phyloP scores from a whole-genome alignment of 805 yeast species.

The Metschnikowia arizonensis region DNA sequence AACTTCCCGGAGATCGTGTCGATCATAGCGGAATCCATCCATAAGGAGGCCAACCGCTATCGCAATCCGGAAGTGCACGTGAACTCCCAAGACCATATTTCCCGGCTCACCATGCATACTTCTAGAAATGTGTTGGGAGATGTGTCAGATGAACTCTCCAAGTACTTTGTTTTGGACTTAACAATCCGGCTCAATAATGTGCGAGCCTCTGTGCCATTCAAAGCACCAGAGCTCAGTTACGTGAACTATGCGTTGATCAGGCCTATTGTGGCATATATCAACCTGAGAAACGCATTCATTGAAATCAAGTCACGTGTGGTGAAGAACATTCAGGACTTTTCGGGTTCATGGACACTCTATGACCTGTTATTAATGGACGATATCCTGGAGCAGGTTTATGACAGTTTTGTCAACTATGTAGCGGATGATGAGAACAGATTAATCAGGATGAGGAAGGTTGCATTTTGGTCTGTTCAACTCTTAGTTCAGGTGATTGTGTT shows the following conservation, averaged over 20 bases:
- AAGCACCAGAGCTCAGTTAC: slow-evolving; percentile 83
- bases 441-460: slow-evolving; percentile 73
- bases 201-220: slow-evolving; percentile 83
- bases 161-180: slow-evolving; percentile 72
- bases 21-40: slow-evolving; percentile 44
- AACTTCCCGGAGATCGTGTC: slow-evolving; percentile 46
- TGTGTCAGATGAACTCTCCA: slow-evolving; percentile 34
- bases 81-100: slow-evolving; percentile 29
- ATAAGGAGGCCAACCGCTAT: slow-evolving; percentile 46
- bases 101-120: slow-evolving; percentile 20
- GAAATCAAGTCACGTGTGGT: slow-evolving; percentile 81
- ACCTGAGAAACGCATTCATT: slow-evolving; percentile 82
- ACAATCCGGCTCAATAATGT: slow-evolving; percentile 79
- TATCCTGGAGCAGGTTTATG: slow-evolving; percentile 81
- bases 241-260: slow-evolving; percentile 86
- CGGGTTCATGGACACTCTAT: slow-evolving; percentile 95
- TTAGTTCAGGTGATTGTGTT: slow-evolving; percentile 76
- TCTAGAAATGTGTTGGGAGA: neutral
- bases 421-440: slow-evolving; percentile 78
- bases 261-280: slow-evolving; percentile 94
- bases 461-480: slow-evolving; percentile 89
- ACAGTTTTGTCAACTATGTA: slow-evolving; percentile 83
- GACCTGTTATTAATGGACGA: slow-evolving; percentile 91
- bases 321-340: slow-evolving; percentile 76
- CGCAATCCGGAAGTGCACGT: slow-evolving; percentile 29